Evolutionary conservation across 176 grass and related monocot genomes (phyloP).

Genomic region (Olyra latifolia): DNA sequence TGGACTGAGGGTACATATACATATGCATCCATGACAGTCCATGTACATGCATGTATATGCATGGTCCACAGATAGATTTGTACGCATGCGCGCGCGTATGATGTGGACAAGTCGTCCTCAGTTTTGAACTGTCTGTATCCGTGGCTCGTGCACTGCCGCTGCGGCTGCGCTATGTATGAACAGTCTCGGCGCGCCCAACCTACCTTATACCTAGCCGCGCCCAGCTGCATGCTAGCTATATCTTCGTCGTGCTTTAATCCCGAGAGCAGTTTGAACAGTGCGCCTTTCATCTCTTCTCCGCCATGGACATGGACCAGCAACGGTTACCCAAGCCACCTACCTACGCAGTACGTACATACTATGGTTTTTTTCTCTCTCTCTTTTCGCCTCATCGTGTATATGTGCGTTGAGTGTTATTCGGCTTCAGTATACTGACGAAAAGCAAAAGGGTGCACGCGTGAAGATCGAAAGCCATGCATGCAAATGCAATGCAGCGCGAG

Average conservation of each 20-base stretch:
- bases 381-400: not conserved
- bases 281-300: too few relatives aligned
- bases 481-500: not conserved
- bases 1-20: too few relatives aligned
- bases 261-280: slow-evolving; percentile 20
- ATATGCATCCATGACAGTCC: too few relatives aligned
- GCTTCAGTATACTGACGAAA: not conserved
- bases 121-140: slow-evolving; percentile 20
- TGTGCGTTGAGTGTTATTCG: too few relatives aligned
- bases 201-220: not conserved
- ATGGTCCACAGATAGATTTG: not conserved
- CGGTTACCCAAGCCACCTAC: not conserved
- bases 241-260: not conserved
- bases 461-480: slow-evolving; percentile 16
- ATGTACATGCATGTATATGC: not conserved
- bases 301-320: not conserved
- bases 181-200: slow-evolving; percentile 28
- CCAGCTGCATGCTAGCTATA: not conserved
- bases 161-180: slow-evolving; percentile 8
- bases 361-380: not conserved
- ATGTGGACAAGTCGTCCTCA: slow-evolving; percentile 22
- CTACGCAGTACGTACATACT: too few relatives aligned
- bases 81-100: not conserved
- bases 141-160: not conserved
- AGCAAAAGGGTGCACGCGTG: not conserved